phyloP scores from a whole-genome alignment of 352 stramenopile species.

The Pythium rhizo-oryzae region DNA sequence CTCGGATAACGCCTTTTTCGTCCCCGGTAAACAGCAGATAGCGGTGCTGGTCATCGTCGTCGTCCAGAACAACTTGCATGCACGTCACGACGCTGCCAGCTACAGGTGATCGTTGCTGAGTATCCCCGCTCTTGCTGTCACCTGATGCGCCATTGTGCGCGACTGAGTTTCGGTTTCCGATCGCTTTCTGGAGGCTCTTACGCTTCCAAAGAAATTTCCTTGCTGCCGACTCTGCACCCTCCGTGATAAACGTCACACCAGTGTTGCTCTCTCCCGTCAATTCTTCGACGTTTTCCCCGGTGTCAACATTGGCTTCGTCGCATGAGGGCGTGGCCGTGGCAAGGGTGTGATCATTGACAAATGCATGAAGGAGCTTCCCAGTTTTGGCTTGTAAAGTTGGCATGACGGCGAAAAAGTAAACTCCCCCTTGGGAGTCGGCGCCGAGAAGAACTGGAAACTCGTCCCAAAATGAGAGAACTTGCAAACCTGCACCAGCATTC shows the following conservation, averaged over 20 bases:
- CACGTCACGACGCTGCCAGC: conserved; percentile 38
- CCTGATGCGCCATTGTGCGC: background rate
- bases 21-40: conserved; percentile 69
- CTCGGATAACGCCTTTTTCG: conserved; percentile 44
- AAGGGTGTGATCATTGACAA: conserved; percentile 46
- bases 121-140: background rate
- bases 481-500: conserved; percentile 31
- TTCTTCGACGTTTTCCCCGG: background rate
- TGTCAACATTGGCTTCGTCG: background rate
- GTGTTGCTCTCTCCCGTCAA: background rate
- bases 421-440: conserved; percentile 43
- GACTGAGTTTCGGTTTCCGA: background rate
- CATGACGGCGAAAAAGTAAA: conserved; percentile 68
- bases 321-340: background rate
- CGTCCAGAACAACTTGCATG: conserved; percentile 62
- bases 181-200: conserved; percentile 23
- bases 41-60: conserved; percentile 27
- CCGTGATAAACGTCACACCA: conserved; percentile 33
- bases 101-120: conserved; percentile 4
- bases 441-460: conserved; percentile 68
- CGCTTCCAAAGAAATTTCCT: conserved; percentile 41
- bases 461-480: conserved; percentile 66
- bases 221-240: conserved; percentile 37
- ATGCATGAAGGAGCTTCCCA: conserved; percentile 56
- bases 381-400: conserved; percentile 44